These are phyloP conservation scores for Nemania serpens DNA, from an alignment of 2,329 filamentous ascomycete genomes.

Conservation along the genomic window DNA sequence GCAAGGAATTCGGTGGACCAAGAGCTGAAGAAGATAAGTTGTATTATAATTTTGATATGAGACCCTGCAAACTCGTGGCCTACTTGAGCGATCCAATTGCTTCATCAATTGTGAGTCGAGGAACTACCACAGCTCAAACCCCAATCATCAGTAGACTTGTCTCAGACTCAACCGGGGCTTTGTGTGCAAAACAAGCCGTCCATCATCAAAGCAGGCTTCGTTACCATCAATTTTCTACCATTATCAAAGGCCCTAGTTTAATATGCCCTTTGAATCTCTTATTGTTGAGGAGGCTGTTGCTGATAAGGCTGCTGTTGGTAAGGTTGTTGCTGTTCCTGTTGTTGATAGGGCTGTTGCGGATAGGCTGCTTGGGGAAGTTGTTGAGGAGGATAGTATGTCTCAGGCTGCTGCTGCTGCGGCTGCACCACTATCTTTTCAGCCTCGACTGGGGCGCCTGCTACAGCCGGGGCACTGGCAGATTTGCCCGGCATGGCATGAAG, in stretches of 20 bases:
- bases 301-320: slow-evolving; percentile 1
- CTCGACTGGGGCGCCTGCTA: not conserved
- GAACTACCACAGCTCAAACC: not conserved
- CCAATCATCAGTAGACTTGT: not conserved
- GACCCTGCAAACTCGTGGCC: no score
- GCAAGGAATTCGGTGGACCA: not conserved
- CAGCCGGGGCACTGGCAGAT: slow-evolving; percentile 22
- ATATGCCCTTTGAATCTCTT: not conserved
- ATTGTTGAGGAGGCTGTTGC: slow-evolving; percentile 7
- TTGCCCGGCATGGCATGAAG: slow-evolving; percentile 45
- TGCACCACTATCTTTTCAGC: slow-evolving; percentile 39
- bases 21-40: not conserved
- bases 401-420: slow-evolving; percentile 35
- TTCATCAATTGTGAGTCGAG: not conserved
- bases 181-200: not conserved
- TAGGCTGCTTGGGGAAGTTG: slow-evolving; percentile 12
- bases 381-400: slow-evolving; percentile 24
- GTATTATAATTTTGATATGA: slow-evolving; percentile 16
- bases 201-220: not conserved
- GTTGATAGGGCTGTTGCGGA: not conserved
- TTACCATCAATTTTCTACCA: not conserved
- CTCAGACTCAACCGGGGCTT: not conserved
- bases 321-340: slow-evolving; percentile 14
- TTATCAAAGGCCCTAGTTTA: no score
- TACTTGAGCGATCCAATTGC: not conserved